A percentile compares a stretch with the other conserved stretches of the same genome.
Conservation (phyloP, 2,329 filamentous ascomycete species). For the Neofusicoccum umdonicola region DNA sequence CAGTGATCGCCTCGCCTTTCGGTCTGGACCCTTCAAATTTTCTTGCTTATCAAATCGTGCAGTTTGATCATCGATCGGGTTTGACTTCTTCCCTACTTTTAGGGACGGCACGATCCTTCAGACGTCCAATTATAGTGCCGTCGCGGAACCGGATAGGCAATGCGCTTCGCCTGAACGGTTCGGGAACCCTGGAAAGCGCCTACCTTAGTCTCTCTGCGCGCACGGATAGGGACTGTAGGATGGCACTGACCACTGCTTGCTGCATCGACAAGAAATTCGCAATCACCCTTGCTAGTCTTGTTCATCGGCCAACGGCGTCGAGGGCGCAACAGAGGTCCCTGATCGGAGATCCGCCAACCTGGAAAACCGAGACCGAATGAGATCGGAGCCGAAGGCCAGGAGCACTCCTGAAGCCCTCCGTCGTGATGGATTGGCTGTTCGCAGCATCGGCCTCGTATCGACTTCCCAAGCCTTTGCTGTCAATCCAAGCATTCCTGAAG, state of each 20-base stretch:
- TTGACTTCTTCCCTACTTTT: neutral
- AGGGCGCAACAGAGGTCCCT: neutral
- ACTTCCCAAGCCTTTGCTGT: neutral
- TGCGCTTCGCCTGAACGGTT: conserved; percentile 1
- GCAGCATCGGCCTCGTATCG: neutral
- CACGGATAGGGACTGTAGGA: neutral
- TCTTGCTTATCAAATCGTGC: neutral
- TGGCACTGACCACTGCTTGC: conserved; percentile 8
- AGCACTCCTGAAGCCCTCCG: neutral
- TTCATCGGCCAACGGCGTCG: neutral
- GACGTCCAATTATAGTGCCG: neutral
- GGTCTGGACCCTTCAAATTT: conserved; percentile 3
- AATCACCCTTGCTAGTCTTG: neutral
- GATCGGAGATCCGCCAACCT: neutral
- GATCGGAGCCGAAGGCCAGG: neutral
- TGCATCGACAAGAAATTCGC: neutral
- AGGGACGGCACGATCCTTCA: neutral
- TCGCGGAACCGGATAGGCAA: neutral
- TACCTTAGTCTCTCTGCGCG: neutral
- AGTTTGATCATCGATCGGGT: neutral
- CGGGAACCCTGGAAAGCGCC: neutral
- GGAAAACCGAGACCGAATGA: neutral
- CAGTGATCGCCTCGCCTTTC: neutral
- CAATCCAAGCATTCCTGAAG: neutral
- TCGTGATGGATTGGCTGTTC: neutral